phyloP scores from a whole-genome alignment of 1,139 yeast species.

The Meyerozyma athensensis region DNA sequence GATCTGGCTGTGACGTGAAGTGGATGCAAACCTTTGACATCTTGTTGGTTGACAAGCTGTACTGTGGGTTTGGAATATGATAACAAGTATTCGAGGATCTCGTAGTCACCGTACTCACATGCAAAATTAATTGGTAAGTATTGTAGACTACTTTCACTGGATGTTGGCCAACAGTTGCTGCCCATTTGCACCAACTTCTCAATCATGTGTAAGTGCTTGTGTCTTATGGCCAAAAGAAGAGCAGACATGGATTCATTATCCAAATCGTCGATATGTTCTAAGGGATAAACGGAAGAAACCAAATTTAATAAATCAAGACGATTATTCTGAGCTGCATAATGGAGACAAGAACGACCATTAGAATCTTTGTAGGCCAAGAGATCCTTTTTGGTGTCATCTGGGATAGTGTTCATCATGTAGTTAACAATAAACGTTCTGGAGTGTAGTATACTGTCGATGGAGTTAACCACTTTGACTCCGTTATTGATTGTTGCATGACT shows the following conservation, averaged over 20 bases:
- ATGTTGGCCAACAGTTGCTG: slow-evolving; percentile 53
- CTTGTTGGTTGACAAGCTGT: slow-evolving; percentile 45
- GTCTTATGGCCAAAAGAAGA: slow-evolving; percentile 69
- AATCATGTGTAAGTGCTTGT: slow-evolving; percentile 56
- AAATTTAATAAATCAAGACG: slow-evolving; percentile 50
- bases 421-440: slow-evolving; percentile 37
- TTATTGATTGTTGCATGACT: slow-evolving; percentile 37
- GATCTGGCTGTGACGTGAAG: slow-evolving; percentile 84
- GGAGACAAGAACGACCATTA: slow-evolving; percentile 81
- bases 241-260: slow-evolving; percentile 82
- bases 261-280: slow-evolving; percentile 41
- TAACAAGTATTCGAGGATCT: slow-evolving; percentile 60
- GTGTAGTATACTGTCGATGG: slow-evolving; percentile 40
- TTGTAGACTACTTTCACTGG: slow-evolving; percentile 45
- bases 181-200: slow-evolving; percentile 40
- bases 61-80: slow-evolving; percentile 25
- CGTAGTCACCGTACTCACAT: slow-evolving; percentile 76
- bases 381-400: slow-evolving; percentile 16
- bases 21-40: slow-evolving; percentile 86
- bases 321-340: slow-evolving; percentile 77
- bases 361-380: slow-evolving; percentile 46
- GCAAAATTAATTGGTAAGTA: slow-evolving; percentile 88
- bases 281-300: slow-evolving; percentile 38
- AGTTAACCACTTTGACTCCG: slow-evolving; percentile 41
- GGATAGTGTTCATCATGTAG: slow-evolving; percentile 25